Percentiles rank a stretch among this genome's conserved stretches.
phyloP scores from a whole-genome alignment of 75 land plant genomes.

The Cunninghamia lanceolata region DNA sequence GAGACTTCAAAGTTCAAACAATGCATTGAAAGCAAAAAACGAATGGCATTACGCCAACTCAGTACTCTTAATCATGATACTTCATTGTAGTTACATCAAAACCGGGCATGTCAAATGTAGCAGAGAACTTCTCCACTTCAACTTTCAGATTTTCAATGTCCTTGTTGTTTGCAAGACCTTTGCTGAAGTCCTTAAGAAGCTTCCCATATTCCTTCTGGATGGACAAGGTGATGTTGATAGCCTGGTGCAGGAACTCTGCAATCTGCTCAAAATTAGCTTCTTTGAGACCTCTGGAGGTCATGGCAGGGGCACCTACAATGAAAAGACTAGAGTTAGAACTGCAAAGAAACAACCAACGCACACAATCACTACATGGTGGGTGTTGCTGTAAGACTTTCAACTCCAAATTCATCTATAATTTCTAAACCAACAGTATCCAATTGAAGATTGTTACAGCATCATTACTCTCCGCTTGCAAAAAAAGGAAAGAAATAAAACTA shows the following conservation, averaged over 20 bases:
- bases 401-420: neutral
- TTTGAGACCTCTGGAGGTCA: constrained; percentile 74
- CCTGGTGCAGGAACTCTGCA: constrained; percentile 81
- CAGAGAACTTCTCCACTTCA: constrained; percentile 82
- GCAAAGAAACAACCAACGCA: neutral
- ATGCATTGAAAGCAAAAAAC: neutral
- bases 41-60: neutral
- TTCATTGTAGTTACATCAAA: constrained; percentile 66
- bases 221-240: constrained; percentile 62
- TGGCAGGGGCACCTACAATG: constrained; percentile 64
- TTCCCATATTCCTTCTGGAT: constrained; percentile 85
- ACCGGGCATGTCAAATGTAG: constrained; percentile 87
- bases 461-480: neutral
- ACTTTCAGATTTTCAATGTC: constrained; percentile 77
- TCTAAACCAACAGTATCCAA: neutral
- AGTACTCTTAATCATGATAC: constrained; percentile 38
- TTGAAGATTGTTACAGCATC: neutral
- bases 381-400: neutral
- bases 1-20: neutral
- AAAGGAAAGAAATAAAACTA: neutral
- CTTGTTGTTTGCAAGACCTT: constrained; percentile 82
- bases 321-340: neutral
- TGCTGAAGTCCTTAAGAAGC: constrained; percentile 87
- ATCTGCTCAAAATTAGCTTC: constrained; percentile 92
- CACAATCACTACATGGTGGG: neutral